Conservation (phyloP, 2,329 filamentous ascomycete genomes). For the Curvularia sp. region DNA sequence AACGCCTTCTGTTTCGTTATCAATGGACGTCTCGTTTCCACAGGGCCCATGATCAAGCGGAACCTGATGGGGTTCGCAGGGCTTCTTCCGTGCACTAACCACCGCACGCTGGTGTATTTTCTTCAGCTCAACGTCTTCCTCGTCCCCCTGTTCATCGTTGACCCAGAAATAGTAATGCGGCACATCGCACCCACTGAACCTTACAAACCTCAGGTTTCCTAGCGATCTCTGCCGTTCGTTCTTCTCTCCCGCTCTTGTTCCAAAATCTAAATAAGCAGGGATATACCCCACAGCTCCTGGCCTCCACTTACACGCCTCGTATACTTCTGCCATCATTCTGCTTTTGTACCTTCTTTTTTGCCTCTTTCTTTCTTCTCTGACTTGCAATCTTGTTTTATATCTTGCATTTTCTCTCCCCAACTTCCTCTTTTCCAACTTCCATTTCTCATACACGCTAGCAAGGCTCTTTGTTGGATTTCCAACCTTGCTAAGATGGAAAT, state of each 20-base stretch:
- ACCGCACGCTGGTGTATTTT: not conserved
- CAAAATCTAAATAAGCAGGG: slow-evolving; percentile 36
- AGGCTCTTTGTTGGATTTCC: slow-evolving; percentile 18
- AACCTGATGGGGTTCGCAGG: too few relatives aligned
- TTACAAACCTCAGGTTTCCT: slow-evolving; percentile 38
- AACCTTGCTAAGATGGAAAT: slow-evolving; percentile 29
- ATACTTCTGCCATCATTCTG: slow-evolving; percentile 28
- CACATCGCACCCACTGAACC: slow-evolving; percentile 36
- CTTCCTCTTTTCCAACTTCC: slow-evolving; percentile 18
- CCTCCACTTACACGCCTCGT: slow-evolving; percentile 28
- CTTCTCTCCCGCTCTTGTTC: not conserved
- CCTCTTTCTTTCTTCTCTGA: slow-evolving; percentile 14
- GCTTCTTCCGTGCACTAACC: not conserved
- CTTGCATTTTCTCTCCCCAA: slow-evolving; percentile 9
- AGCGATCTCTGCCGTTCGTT: slow-evolving; percentile 9
- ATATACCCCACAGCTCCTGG: slow-evolving; percentile 34
- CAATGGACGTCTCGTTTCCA: not conserved
- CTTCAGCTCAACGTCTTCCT: not conserved
- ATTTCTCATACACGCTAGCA: slow-evolving; percentile 28
- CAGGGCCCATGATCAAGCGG: not conserved
- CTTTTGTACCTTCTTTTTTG: slow-evolving; percentile 23
- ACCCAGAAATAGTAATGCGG: slow-evolving; percentile 48
- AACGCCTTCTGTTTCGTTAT: not conserved
- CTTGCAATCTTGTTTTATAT: not conserved
- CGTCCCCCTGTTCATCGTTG: slow-evolving; percentile 10